Conservation (phyloP, 1,139 yeast species). For the Trichomonascaceae sp. region DNA sequence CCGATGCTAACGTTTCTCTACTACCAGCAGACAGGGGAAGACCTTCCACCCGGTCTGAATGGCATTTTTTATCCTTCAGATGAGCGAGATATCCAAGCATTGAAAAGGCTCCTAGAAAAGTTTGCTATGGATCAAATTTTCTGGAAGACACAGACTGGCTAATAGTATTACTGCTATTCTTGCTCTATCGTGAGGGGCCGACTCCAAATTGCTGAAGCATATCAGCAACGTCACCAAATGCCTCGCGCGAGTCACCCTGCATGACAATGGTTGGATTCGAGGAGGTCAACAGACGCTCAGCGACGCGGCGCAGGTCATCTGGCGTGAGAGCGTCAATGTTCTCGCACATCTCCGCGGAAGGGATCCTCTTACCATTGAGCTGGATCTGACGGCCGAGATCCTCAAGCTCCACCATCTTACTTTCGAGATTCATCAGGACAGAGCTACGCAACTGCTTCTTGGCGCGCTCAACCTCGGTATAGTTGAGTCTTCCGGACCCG, state of each 20-base stretch:
- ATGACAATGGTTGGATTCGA: conserved; percentile 69
- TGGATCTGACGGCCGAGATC: conserved; percentile 93
- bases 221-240: conserved; percentile 70
- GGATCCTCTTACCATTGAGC: conserved; percentile 65
- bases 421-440: conserved; percentile 82
- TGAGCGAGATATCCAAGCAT: too few relatives aligned
- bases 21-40: too few relatives aligned
- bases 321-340: conserved; percentile 58
- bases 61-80: too few relatives aligned
- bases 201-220: conserved; percentile 61
- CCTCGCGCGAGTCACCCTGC: conserved; percentile 67
- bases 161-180: too few relatives aligned
- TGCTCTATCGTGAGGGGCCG: conserved; percentile 35
- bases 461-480: conserved; percentile 65
- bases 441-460: conserved; percentile 88
- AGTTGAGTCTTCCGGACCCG: conserved; percentile 41
- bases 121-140: too few relatives aligned
- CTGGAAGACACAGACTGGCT: too few relatives aligned
- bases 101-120: too few relatives aligned
- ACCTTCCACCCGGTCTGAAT: too few relatives aligned
- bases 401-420: conserved; percentile 81
- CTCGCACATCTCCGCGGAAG: conserved; percentile 70
- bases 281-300: conserved; percentile 65
- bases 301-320: conserved; percentile 58
- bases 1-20: too few relatives aligned